A percentile compares a stretch with the other conserved stretches of the same genome.
phyloP scores from a whole-genome alignment of 2,329 filamentous ascomycete species.

The Colletotrichum kahawae region DNA sequence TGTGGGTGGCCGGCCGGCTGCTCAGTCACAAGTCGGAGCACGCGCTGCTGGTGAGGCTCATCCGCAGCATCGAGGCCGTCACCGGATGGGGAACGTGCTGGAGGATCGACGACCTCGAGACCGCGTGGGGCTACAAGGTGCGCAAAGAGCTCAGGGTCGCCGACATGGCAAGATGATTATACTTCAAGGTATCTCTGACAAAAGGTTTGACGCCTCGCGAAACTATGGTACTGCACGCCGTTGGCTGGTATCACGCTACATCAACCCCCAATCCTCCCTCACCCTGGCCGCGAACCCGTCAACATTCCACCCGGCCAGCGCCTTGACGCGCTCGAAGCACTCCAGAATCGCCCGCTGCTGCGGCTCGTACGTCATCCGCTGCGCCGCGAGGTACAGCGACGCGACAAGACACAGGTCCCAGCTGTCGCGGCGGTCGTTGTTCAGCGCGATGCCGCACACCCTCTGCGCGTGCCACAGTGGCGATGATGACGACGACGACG shows the following conservation, averaged over 20 bases:
- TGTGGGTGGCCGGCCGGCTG: constrained; percentile 60
- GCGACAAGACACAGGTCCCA: constrained; percentile 56
- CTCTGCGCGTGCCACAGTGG: constrained; percentile 53
- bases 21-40: constrained; percentile 56
- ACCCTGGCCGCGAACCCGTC: constrained; percentile 28
- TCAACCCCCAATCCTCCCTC: constrained; percentile 29
- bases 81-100: constrained; percentile 60
- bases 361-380: constrained; percentile 51
- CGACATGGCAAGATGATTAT: not conserved
- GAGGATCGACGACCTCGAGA: constrained; percentile 57
- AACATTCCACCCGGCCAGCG: constrained; percentile 47
- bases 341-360: constrained; percentile 48
- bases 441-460: constrained; percentile 53
- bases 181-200: not conserved
- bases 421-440: constrained; percentile 47
- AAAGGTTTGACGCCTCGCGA: not conserved
- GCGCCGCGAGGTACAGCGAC: constrained; percentile 49
- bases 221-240: not conserved
- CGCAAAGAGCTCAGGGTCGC: constrained; percentile 10
- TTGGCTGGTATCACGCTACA: not conserved
- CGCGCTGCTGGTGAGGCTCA: constrained; percentile 43
- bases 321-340: constrained; percentile 40
- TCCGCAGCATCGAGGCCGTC: constrained; percentile 53
- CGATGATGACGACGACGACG: constrained; percentile 43
- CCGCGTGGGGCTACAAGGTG: constrained; percentile 42